Conservation (phyloP, 306 rosid genomes). For the Dalbergia oliveri region DNA sequence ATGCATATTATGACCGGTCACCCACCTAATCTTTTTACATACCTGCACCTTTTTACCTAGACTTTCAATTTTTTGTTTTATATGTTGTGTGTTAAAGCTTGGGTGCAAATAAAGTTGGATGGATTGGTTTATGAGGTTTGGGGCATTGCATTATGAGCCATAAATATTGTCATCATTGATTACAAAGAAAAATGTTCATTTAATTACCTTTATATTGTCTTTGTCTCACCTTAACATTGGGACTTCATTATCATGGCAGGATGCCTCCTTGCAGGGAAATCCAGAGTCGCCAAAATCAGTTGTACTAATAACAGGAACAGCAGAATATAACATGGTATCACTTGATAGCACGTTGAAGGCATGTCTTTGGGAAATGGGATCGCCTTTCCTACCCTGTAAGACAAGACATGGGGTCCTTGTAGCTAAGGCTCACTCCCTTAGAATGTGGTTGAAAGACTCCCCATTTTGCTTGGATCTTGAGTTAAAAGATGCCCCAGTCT, state of each 20-base stretch:
- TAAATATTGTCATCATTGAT: conserved; percentile 2
- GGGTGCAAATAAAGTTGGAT: conserved; percentile 3
- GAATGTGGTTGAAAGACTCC: conserved; percentile 98
- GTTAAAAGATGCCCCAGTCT: conserved; percentile 76
- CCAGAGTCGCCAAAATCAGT: conserved; percentile 97
- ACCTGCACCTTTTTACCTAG: not conserved
- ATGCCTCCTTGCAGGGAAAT: conserved; percentile 86
- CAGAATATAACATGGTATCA: conserved; percentile 91
- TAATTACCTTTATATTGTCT: conserved; percentile 19
- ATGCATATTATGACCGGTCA: not conserved
- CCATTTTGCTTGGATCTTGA: conserved; percentile 94
- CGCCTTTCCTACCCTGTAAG: conserved; percentile 91
- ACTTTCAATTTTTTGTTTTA: not conserved
- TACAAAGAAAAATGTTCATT: not conserved
- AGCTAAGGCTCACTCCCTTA: conserved; percentile 95
- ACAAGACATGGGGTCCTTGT: conserved; percentile 84
- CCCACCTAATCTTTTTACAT: not conserved
- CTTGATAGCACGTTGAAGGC: conserved; percentile 83
- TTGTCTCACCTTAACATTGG: conserved; percentile 32
- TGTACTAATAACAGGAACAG: conserved; percentile 88
- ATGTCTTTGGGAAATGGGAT: conserved; percentile 97
- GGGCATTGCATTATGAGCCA: conserved; percentile 11
- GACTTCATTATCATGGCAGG: conserved; percentile 63
- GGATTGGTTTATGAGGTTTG: not conserved
- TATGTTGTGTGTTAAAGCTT: not conserved